Evolutionary conservation across 805 yeast species (phyloP).

Genomic region (Saccharomycopsis capsularis): DNA sequence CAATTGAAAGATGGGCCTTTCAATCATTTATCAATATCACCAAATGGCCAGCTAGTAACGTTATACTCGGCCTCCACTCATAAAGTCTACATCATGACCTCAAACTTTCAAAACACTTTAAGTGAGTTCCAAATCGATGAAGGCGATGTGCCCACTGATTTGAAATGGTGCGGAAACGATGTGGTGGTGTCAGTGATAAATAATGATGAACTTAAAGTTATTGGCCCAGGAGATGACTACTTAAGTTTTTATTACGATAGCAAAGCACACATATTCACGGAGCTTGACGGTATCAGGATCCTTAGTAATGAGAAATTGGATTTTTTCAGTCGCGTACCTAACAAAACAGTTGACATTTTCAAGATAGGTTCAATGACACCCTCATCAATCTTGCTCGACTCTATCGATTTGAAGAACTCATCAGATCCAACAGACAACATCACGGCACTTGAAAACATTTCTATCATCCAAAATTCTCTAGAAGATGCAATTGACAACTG

Average conservation of each 20-base stretch:
- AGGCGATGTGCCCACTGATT: constrained; percentile 30
- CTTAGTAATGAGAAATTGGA: constrained; percentile 53
- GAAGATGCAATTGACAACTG: constrained; percentile 62
- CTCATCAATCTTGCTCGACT: constrained; percentile 74
- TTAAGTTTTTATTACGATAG: constrained; percentile 44
- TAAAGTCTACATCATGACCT: constrained; percentile 44
- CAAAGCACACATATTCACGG: constrained; percentile 41
- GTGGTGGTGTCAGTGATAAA: constrained; percentile 57
- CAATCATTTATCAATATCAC: constrained; percentile 37
- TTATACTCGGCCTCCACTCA: constrained; percentile 35
- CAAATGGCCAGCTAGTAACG: constrained; percentile 51
- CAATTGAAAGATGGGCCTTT: constrained; percentile 40
- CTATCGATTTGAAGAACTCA: constrained; percentile 40
- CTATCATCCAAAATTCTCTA: constrained; percentile 33
- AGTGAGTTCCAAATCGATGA: constrained; percentile 36
- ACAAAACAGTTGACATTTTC: constrained; percentile 53
- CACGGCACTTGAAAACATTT: constrained; percentile 21
- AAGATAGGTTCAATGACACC: constrained; percentile 80
- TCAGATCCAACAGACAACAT: constrained; percentile 19
- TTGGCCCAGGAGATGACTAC: constrained; percentile 56
- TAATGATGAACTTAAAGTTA: constrained; percentile 56
- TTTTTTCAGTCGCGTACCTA: constrained; percentile 57
- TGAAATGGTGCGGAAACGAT: constrained; percentile 84
- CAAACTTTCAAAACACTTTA: constrained; percentile 38
- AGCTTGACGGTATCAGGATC: constrained; percentile 64